A percentile compares a stretch with the other conserved stretches of the same genome.
Conservation (phyloP, 176 grass and related monocot species). For the Oryza officinalis region DNA sequence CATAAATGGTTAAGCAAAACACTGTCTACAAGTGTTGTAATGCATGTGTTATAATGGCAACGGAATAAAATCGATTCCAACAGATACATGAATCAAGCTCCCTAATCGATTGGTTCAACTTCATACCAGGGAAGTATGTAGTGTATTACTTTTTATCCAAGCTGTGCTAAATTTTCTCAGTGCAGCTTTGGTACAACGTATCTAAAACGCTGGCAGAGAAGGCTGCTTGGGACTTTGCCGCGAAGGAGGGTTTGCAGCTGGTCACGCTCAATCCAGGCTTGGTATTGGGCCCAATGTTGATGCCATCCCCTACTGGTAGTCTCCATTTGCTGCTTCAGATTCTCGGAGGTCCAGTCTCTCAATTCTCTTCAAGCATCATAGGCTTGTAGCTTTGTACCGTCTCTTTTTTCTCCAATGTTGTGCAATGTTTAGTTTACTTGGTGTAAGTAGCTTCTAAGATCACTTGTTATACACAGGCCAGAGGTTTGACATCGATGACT, state of each 20-base stretch:
- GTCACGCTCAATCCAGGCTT: constrained; percentile 55
- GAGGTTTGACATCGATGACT: constrained; percentile 29
- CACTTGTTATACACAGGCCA: constrained; percentile 27
- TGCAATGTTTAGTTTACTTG: too few relatives aligned
- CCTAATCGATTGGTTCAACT: neutral
- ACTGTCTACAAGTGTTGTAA: neutral
- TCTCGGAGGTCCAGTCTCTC: constrained; percentile 27
- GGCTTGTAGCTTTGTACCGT: too few relatives aligned
- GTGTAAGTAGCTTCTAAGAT: neutral
- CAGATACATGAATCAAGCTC: neutral
- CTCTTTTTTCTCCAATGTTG: too few relatives aligned
- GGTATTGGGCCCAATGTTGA: constrained; percentile 45
- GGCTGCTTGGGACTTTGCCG: constrained; percentile 57
- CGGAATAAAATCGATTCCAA: neutral
- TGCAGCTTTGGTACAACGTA: constrained; percentile 56
- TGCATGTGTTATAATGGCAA: neutral
- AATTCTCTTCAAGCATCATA: neutral
- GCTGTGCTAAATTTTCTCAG: neutral
- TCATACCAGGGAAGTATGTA: neutral
- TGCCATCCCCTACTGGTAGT: constrained; percentile 31
- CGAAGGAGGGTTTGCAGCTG: constrained; percentile 41
- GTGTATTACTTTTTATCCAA: neutral
- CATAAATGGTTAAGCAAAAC: too few relatives aligned
- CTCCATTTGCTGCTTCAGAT: constrained; percentile 16
- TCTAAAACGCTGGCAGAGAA: constrained; percentile 68